Conservation (phyloP, 768 basidiomycete genomes). For the Asterophora lycoperdoides region DNA sequence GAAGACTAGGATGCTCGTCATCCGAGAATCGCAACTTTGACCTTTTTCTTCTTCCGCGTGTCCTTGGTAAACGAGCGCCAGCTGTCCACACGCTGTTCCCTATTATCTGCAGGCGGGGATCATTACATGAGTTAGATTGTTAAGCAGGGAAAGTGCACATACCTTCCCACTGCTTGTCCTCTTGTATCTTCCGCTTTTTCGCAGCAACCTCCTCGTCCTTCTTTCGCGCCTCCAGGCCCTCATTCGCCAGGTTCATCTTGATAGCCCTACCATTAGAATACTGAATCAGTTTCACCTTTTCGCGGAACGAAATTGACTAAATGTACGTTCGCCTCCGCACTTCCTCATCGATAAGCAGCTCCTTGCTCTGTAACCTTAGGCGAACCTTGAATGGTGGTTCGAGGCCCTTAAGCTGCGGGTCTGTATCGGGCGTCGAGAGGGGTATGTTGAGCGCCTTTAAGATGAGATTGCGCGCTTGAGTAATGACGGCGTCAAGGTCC, state of each 20-base stretch:
- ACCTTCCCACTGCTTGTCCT: constrained; percentile 91
- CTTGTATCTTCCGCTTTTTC: constrained; percentile 84
- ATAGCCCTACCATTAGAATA: constrained; percentile 51
- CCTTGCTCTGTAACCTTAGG: constrained; percentile 70
- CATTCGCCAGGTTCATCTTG: constrained; percentile 89
- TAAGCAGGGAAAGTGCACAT: constrained; percentile 11
- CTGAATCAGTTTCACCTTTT: too few relatives aligned
- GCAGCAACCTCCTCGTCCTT: constrained; percentile 80
- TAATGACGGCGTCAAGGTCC: constrained; percentile 76
- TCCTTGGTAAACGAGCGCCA: constrained; percentile 72
- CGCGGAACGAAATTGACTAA: background rate
- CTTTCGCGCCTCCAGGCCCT: constrained; percentile 88
- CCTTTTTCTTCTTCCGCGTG: constrained; percentile 82
- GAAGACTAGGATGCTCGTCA: constrained; percentile 31
- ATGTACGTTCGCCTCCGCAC: constrained; percentile 77
- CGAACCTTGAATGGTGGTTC: constrained; percentile 64
- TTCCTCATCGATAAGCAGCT: constrained; percentile 88
- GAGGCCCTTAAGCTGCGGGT: constrained; percentile 52
- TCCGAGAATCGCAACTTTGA: constrained; percentile 63
- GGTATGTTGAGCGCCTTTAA: constrained; percentile 65
- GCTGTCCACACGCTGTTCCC: constrained; percentile 80
- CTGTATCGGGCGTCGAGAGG: constrained; percentile 50
- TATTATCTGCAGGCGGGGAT: constrained; percentile 41
- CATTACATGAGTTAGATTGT: background rate
- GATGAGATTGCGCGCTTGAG: constrained; percentile 64